These are phyloP conservation scores for Phytophthora sp. DNA, from an alignment of 352 stramenopile genomes.

Conservation along the genomic window DNA sequence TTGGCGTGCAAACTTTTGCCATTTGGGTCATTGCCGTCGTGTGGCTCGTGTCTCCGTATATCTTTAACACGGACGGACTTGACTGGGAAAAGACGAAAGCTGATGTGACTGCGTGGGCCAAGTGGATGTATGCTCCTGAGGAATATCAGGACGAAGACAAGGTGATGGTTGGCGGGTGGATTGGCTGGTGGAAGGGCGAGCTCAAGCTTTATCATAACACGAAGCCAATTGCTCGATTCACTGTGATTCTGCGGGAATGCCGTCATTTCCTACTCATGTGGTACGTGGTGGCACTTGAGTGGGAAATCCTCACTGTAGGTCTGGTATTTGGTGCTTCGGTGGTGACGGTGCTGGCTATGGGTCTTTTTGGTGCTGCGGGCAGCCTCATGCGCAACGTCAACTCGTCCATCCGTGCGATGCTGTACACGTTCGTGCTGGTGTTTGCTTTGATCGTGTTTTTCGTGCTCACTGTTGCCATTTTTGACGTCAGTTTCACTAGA, in stretches of 20 bases:
- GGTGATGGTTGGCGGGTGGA: slow-evolving; percentile 77
- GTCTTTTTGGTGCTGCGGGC: slow-evolving; percentile 46
- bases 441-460: slow-evolving; percentile 56
- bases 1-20: slow-evolving; percentile 81
- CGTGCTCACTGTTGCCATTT: slow-evolving; percentile 46
- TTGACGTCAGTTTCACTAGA: slow-evolving; percentile 39
- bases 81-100: slow-evolving; percentile 88
- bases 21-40: slow-evolving; percentile 81
- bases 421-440: slow-evolving; percentile 58
- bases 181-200: slow-evolving; percentile 86
- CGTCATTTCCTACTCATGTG: slow-evolving; percentile 87
- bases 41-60: slow-evolving; percentile 79
- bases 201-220: slow-evolving; percentile 78
- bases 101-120: slow-evolving; percentile 71
- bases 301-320: slow-evolving; percentile 54
- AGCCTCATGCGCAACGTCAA: slow-evolving; percentile 41
- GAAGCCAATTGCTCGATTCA: slow-evolving; percentile 69
- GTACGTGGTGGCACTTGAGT: slow-evolving; percentile 83
- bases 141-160: slow-evolving; percentile 66
- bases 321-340: slow-evolving; percentile 64
- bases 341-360: slow-evolving; percentile 63
- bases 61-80: slow-evolving; percentile 88
- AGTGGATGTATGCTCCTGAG: slow-evolving; percentile 85
- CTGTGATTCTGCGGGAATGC: slow-evolving; percentile 75
- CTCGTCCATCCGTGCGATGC: slow-evolving; percentile 49